phyloP scores from a whole-genome alignment of 2,329 filamentous ascomycete genomes.

The Talaromyces piceae region DNA sequence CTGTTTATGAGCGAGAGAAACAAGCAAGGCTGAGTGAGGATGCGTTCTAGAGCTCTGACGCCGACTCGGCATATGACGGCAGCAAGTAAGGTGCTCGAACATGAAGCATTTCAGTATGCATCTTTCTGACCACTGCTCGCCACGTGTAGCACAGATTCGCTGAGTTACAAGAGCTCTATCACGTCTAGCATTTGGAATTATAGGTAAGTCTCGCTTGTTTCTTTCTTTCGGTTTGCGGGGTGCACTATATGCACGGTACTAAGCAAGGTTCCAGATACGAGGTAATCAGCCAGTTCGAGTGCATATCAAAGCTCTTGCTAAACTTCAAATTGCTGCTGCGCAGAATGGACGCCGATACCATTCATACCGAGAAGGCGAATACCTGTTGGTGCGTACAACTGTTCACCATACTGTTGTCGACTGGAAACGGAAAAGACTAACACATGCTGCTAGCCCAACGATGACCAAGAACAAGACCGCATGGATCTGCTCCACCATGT shows the following conservation, averaged over 20 bases:
- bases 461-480: slow-evolving; percentile 29
- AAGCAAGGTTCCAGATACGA: slow-evolving; percentile 6
- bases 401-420: background rate
- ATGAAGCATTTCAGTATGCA: background rate
- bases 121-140: background rate
- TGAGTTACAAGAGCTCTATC: slow-evolving; percentile 9
- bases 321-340: background rate
- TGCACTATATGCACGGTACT: background rate
- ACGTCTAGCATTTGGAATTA: slow-evolving; percentile 11
- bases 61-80: slow-evolving; percentile 1
- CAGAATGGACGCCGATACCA: slow-evolving; percentile 22
- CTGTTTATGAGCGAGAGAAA: background rate
- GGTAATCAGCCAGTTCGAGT: slow-evolving; percentile 1
- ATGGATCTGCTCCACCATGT: slow-evolving; percentile 30
- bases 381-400: slow-evolving; percentile 15
- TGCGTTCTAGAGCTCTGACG: background rate
- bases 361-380: slow-evolving; percentile 18
- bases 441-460: slow-evolving; percentile 22
- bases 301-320: background rate
- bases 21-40: background rate
- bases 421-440: background rate
- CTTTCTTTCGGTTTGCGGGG: background rate
- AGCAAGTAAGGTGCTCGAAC: slow-evolving; percentile 1
- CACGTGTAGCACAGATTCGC: slow-evolving; percentile 3
- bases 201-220: slow-evolving; percentile 4